Conservation (phyloP, 2,329 filamentous ascomycete genomes). For the Claviceps humidiphila region DNA sequence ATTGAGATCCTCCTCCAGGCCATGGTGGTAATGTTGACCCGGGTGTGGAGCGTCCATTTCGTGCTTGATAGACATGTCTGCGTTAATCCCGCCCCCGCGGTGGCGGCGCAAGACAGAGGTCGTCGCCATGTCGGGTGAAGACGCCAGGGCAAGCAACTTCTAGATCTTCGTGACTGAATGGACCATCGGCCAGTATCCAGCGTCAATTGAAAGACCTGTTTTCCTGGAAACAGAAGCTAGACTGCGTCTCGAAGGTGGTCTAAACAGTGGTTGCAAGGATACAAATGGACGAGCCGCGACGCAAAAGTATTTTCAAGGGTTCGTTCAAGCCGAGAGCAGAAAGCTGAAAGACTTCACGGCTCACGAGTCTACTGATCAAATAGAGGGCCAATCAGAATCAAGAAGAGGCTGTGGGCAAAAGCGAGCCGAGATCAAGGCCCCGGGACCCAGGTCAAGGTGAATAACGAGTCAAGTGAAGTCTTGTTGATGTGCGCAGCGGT, state of each 20-base stretch:
- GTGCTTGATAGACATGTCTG: conserved; percentile 10
- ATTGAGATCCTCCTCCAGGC: background rate
- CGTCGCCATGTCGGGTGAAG: background rate
- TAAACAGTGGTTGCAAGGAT: background rate
- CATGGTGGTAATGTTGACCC: background rate
- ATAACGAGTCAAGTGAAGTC: background rate
- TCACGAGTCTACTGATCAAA: background rate
- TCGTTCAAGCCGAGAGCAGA: background rate
- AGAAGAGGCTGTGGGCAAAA: background rate
- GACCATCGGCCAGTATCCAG: background rate
- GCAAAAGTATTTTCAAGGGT: background rate
- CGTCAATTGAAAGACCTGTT: background rate
- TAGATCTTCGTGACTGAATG: background rate
- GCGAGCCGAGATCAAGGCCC: background rate
- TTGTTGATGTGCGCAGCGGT: background rate
- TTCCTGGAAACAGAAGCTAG: background rate
- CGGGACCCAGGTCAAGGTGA: background rate
- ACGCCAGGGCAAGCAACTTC: background rate
- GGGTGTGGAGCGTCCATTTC: conserved; percentile 12
- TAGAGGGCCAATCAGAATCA: background rate
- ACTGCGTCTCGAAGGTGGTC: background rate
- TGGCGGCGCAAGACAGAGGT: background rate
- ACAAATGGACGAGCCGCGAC: too few species aligned
- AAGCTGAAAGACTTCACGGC: too few species aligned
- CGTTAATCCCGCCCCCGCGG: background rate